Evolutionary conservation across 2,329 filamentous ascomycete species (phyloP).

Genomic region (Cytospora paraplurivora): DNA sequence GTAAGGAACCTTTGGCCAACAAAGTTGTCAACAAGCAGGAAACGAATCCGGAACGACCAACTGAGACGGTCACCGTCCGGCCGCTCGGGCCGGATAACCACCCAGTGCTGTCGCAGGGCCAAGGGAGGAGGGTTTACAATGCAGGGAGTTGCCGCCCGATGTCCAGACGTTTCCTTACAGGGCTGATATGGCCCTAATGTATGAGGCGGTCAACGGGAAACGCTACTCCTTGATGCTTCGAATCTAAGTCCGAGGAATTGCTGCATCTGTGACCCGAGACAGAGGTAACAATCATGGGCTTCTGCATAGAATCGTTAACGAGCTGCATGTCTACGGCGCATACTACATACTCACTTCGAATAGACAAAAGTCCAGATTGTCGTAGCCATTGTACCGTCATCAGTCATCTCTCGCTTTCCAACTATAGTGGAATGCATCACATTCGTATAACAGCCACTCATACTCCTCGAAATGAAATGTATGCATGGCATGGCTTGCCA

Average conservation of each 20-base stretch:
- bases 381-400: not conserved
- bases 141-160: not conserved
- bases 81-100: not conserved
- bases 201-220: not conserved
- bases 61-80: not conserved
- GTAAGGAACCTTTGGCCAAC: not conserved
- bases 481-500: not conserved
- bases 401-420: not conserved
- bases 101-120: not conserved
- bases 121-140: not conserved
- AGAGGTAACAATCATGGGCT: not conserved
- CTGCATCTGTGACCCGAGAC: conserved; percentile 1
- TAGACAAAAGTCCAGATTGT: not conserved
- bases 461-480: not conserved
- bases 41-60: not conserved
- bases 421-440: not conserved
- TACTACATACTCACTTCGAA: not conserved
- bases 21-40: not conserved
- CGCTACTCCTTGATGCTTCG: not conserved
- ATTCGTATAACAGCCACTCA: not conserved
- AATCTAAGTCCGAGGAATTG: not conserved
- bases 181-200: not conserved
- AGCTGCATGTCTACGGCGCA: not conserved
- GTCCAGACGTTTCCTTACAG: not conserved
- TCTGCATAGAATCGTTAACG: too few relatives aligned